Evolutionary conservation across 1,284 basidiomycete species (phyloP), one percentile per base, ranked within the genome.

Genomic region (Moesziomyces aphidis): DNA sequence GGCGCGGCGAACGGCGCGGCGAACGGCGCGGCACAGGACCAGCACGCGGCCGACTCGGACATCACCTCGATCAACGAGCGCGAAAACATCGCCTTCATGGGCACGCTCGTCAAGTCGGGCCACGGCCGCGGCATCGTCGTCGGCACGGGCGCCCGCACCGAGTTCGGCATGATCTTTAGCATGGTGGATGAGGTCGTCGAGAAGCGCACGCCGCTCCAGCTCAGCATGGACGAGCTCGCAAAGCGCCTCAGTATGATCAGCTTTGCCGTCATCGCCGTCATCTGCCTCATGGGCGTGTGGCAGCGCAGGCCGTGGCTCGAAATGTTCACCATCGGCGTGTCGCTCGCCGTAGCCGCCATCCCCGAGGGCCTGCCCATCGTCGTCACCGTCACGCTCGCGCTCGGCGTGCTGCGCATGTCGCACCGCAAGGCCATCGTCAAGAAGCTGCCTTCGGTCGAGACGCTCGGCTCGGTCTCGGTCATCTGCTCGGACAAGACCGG

Each of bases 161-260:
- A 99, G 83, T 97, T 98, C 85, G 96, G 96, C 21, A 91, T 95
- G 64, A 94, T 99, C 75, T 98, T 99, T 85, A 90, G 91, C 22
- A 97, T 98, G 94, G 95, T 98, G 92, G 94, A 98, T 85, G 93
- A 97, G 81, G 92, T 97, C 46, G 92, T 95, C 72, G 95, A 97
- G 85, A 92, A 92, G 82, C 90, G 94, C 49, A 98, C 96, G 4
- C 96, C 95, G 0, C 87, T 99, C 34, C 96, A 99, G 84, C 86
- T 93, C 21, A 93, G 89, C 81, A 98, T 99, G 96, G 96, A 97
- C 84, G 95, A 97, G 82, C 89, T 99, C 11, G 96, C 96, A 1
- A 92, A 95, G 85, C 92, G 93, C 77, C 89, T 99, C 0, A 96
- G 93, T 8, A 87, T 95, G 36, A 86, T 95, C 62, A 96, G 94